Evolutionary conservation across 164 flowering plant species (phyloP).

Genomic region (Nymphaea thermarum): DNA sequence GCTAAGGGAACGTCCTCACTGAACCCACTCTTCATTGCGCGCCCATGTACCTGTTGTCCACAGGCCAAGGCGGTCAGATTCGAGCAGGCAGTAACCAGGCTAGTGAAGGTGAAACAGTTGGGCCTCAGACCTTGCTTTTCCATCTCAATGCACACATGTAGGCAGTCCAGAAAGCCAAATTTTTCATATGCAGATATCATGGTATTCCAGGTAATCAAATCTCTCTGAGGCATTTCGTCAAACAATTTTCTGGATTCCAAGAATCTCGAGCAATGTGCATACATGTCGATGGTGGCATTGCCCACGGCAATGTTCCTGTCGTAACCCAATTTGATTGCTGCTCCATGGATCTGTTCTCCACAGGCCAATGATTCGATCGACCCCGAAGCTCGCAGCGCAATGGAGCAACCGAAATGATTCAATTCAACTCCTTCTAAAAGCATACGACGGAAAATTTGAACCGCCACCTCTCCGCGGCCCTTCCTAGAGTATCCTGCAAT

Average conservation of each 20-base stretch:
- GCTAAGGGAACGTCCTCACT: slow-evolving; percentile 30
- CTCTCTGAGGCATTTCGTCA: slow-evolving; percentile 37
- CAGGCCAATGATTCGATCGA: slow-evolving; percentile 26
- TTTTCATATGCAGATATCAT: slow-evolving; percentile 65
- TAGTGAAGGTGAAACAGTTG: slow-evolving; percentile 65
- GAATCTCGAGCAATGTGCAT: slow-evolving; percentile 47
- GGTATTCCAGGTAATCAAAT: slow-evolving; percentile 83
- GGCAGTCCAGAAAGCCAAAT: slow-evolving; percentile 29
- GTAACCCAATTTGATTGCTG: slow-evolving; percentile 41
- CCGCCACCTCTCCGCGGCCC: slow-evolving; percentile 45
- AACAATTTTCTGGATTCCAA: slow-evolving; percentile 54
- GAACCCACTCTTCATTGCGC: slow-evolving; percentile 40
- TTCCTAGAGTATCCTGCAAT: slow-evolving; percentile 62
- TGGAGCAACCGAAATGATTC: slow-evolving; percentile 53
- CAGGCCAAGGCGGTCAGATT: slow-evolving; percentile 41
- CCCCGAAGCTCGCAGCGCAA: slow-evolving; percentile 75
- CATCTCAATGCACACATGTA: slow-evolving; percentile 44
- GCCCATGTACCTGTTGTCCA: slow-evolving; percentile 71
- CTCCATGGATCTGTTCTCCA: slow-evolving; percentile 66
- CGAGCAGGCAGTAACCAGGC: slow-evolving; percentile 51
- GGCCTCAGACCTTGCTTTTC: slow-evolving; percentile 34
- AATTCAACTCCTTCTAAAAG: slow-evolving; percentile 50
- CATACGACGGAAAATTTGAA: slow-evolving; percentile 52
- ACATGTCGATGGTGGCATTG: slow-evolving; percentile 84
- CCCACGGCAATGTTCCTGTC: slow-evolving; percentile 47